phyloP scores from a whole-genome alignment of 208 protist genomes.

The Crithidia acanthocephali region DNA sequence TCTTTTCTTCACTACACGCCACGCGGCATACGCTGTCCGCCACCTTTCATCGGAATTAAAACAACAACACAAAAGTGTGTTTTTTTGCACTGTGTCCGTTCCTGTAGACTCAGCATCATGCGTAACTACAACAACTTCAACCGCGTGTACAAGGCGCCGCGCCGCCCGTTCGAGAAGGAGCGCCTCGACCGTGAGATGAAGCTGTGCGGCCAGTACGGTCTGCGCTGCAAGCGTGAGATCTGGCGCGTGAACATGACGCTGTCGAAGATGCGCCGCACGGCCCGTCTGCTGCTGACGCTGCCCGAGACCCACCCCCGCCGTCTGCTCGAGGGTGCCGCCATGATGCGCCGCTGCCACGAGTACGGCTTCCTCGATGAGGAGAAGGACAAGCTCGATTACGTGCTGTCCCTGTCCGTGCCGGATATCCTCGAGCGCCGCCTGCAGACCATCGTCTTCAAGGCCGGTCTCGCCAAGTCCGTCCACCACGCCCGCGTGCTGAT shows the following conservation, averaged over 20 bases:
- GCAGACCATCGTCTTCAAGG: conserved; percentile 99
- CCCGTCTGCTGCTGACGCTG: conserved; percentile 99
- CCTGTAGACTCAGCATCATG: conserved; percentile 40
- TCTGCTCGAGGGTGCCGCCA: conserved; percentile 98
- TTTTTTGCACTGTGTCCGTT: conserved; percentile 10
- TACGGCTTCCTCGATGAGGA: conserved; percentile 98
- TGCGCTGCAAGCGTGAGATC: conserved; percentile 99
- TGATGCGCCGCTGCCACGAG: conserved; percentile 99
- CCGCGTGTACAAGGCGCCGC: conserved; percentile 97
- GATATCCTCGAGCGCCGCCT: conserved; percentile 99
- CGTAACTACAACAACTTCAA: conserved; percentile 97
- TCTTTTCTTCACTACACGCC: background rate
- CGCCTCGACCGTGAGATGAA: conserved; percentile 99
- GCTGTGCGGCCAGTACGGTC: conserved; percentile 98
- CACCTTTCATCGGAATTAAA: background rate
- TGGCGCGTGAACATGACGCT: conserved; percentile 99
- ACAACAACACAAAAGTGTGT: conserved; percentile 5
- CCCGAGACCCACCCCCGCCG: conserved; percentile 97
- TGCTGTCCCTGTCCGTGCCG: conserved; percentile 98
- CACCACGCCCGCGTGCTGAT: conserved; percentile 99
- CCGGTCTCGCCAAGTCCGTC: conserved; percentile 99
- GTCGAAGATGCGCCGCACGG: conserved; percentile 99
- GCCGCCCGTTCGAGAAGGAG: conserved; percentile 99
- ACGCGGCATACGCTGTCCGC: background rate
- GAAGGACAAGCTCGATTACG: conserved; percentile 99